Conservation (phyloP, 768 basidiomycete species). For the Leccinum subtestaceum region DNA sequence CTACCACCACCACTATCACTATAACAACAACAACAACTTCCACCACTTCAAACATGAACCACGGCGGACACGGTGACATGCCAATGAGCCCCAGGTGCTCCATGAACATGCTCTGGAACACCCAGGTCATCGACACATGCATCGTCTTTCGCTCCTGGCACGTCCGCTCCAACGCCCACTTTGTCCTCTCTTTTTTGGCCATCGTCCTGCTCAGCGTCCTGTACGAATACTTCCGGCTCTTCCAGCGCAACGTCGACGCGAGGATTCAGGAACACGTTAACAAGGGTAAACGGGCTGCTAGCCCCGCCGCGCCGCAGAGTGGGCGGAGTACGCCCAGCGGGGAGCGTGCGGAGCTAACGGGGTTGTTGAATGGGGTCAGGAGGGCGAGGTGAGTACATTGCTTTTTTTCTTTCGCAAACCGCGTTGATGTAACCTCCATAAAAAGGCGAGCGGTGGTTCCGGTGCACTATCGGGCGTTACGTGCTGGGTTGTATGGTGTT, state of each 20-base stretch:
- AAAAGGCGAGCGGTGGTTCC: slow-evolving; percentile 4
- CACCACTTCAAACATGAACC: slow-evolving; percentile 31
- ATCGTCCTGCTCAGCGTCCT: slow-evolving; percentile 68
- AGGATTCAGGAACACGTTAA: slow-evolving; percentile 51
- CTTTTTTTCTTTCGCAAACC: too few species aligned
- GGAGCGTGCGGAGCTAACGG: slow-evolving; percentile 49
- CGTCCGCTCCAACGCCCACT: slow-evolving; percentile 52
- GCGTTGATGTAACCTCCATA: neutral
- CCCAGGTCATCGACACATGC: slow-evolving; percentile 75
- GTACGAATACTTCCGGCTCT: slow-evolving; percentile 75
- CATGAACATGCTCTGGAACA: slow-evolving; percentile 89
- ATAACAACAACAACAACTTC: neutral
- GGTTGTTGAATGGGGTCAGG: slow-evolving; percentile 47
- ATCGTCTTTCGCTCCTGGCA: slow-evolving; percentile 81
- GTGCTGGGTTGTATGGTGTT: slow-evolving; percentile 71
- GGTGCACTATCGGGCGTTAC: slow-evolving; percentile 43
- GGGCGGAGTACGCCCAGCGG: slow-evolving; percentile 36
- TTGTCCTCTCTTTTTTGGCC: slow-evolving; percentile 61
- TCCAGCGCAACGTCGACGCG: slow-evolving; percentile 57
- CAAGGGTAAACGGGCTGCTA: slow-evolving; percentile 48
- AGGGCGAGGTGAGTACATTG: slow-evolving; percentile 35
- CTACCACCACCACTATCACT: neutral
- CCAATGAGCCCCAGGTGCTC: slow-evolving; percentile 46
- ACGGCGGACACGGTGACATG: slow-evolving; percentile 48
- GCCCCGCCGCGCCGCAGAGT: slow-evolving; percentile 26